These are phyloP conservation scores for Phyllosticta citribraziliensis DNA, from an alignment of 2,329 filamentous ascomycete genomes.

Conservation along the genomic window DNA sequence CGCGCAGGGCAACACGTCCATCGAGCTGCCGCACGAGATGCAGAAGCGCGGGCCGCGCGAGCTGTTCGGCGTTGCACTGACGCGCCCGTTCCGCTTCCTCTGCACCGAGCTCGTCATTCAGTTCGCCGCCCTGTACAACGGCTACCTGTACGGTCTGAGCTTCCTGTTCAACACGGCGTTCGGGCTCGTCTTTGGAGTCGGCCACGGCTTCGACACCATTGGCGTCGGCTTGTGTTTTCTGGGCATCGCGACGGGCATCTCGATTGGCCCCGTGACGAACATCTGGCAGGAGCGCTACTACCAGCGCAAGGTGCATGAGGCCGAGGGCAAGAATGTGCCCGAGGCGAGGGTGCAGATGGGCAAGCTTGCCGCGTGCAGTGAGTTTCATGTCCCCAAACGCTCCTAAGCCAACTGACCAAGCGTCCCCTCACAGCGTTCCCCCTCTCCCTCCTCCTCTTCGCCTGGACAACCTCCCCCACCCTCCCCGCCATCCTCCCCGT, in stretches of 20 bases:
- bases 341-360: conserved; percentile 35
- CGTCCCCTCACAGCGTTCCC: conserved; percentile 17
- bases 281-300: conserved; percentile 37
- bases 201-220: conserved; percentile 32
- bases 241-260: conserved; percentile 32
- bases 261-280: conserved; percentile 34
- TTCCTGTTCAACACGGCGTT: conserved; percentile 44
- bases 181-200: conserved; percentile 38
- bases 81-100: conserved; percentile 39
- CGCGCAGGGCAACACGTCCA: conserved; percentile 18
- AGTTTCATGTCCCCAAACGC: conserved; percentile 13
- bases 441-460: conserved; percentile 13
- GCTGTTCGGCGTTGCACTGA: conserved; percentile 33
- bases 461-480: conserved; percentile 4
- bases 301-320: conserved; percentile 23
- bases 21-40: conserved; percentile 29
- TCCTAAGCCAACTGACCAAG: conserved; percentile 15
- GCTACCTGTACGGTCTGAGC: conserved; percentile 39
- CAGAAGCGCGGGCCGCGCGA: conserved; percentile 29
- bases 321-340: conserved; percentile 27
- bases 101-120: conserved; percentile 39
- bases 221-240: conserved; percentile 34
- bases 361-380: conserved; percentile 30
- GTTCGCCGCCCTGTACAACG: conserved; percentile 40
- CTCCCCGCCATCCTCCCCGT: conserved; percentile 36